Percentiles rank a stretch among this genome's conserved stretches.
These are phyloP conservation scores for Russula earlei DNA, from an alignment of 768 basidiomycete species.

Conservation along the genomic window DNA sequence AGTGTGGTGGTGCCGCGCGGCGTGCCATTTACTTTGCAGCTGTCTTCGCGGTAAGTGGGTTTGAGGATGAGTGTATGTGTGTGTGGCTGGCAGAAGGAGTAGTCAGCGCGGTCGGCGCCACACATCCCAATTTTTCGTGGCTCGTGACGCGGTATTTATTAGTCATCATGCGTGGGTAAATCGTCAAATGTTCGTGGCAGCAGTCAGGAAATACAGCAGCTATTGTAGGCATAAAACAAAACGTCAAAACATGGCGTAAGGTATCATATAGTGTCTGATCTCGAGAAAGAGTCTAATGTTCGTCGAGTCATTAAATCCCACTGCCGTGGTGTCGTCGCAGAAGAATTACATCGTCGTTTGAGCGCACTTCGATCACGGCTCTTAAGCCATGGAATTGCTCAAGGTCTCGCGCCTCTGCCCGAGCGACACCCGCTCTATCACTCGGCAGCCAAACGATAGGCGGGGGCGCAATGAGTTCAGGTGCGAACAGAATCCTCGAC, in stretches of 20 bases:
- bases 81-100: neutral
- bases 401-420: slow-evolving; percentile 67
- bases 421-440: slow-evolving; percentile 63
- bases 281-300: neutral
- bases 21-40: slow-evolving; percentile 49
- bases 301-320: neutral
- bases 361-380: slow-evolving; percentile 60
- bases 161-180: no score
- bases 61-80: neutral
- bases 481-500: slow-evolving; percentile 71
- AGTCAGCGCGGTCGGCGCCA: no score
- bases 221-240: neutral
- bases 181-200: neutral
- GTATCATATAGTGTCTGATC: slow-evolving; percentile 10
- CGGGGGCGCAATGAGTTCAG: slow-evolving; percentile 66
- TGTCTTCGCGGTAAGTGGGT: neutral
- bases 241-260: slow-evolving; percentile 5
- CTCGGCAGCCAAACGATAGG: slow-evolving; percentile 84
- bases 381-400: slow-evolving; percentile 62
- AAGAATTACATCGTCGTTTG: slow-evolving; percentile 41
- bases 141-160: neutral
- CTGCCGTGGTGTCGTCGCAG: slow-evolving; percentile 23
- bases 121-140: neutral
- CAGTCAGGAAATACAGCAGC: neutral
- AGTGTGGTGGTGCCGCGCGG: slow-evolving; percentile 47